phyloP scores from a whole-genome alignment of 2,329 filamentous ascomycete species.

The Pseudocercospora eumusae region DNA sequence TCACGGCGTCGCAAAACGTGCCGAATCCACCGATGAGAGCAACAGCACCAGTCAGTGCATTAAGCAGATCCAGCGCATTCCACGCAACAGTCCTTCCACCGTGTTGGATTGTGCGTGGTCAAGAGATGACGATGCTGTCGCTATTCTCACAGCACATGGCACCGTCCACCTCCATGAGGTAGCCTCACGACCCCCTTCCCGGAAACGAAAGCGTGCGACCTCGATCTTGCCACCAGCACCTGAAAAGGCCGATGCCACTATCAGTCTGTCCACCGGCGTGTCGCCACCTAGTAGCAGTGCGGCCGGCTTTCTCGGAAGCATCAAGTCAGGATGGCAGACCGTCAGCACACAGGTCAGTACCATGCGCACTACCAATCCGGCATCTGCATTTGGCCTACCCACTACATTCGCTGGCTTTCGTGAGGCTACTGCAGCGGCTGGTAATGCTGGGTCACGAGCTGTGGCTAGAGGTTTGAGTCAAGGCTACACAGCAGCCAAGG shows the following conservation, averaged over 20 bases:
- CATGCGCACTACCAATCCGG: conserved; percentile 29
- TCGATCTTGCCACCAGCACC: conserved; percentile 22
- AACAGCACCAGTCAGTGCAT: conserved; percentile 54
- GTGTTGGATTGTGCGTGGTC: conserved; percentile 91
- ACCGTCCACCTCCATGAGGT: conserved; percentile 92
- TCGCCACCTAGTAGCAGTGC: conserved; percentile 36
- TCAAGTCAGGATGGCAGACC: conserved; percentile 46
- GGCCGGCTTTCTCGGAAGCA: conserved; percentile 34
- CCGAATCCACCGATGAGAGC: conserved; percentile 19
- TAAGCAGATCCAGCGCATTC: conserved; percentile 83
- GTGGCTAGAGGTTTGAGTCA: conserved; percentile 73
- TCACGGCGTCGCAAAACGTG: conserved; percentile 42
- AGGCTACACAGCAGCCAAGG: conserved; percentile 70
- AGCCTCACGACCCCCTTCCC: conserved; percentile 52
- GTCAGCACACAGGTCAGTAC: conserved; percentile 42
- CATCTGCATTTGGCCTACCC: conserved; percentile 30
- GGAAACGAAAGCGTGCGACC: conserved; percentile 34
- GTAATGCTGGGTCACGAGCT: conserved; percentile 67
- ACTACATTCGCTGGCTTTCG: conserved; percentile 39
- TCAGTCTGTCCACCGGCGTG: conserved; percentile 38
- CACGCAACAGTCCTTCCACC: conserved; percentile 85
- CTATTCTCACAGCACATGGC: conserved; percentile 90
- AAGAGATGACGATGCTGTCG: conserved; percentile 77
- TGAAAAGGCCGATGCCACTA: conserved; percentile 40
- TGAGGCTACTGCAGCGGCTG: conserved; percentile 35